Conservation (phyloP, 2,329 filamentous ascomycete genomes). For the Thelonectria discophora region DNA sequence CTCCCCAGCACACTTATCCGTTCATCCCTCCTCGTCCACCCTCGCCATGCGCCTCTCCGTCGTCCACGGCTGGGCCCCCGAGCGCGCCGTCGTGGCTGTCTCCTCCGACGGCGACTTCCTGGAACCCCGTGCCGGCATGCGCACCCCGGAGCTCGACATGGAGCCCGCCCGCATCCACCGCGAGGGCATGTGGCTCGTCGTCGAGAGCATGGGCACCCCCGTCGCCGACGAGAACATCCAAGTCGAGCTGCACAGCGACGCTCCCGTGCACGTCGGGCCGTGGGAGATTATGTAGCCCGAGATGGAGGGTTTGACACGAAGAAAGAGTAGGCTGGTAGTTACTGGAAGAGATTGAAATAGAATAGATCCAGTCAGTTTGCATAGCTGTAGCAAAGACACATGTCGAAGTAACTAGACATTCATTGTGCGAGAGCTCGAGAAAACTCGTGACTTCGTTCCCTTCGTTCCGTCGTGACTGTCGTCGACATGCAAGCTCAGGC, state of each 20-base stretch:
- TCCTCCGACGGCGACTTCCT: slow-evolving; percentile 79
- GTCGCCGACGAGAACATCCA: slow-evolving; percentile 55
- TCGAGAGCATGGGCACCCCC: slow-evolving; percentile 78
- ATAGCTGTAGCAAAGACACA: not conserved
- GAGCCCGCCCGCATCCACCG: slow-evolving; percentile 66
- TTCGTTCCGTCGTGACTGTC: not conserved
- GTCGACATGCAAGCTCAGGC: slow-evolving; percentile 8
- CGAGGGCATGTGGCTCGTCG: slow-evolving; percentile 78
- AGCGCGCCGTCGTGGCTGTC: slow-evolving; percentile 69
- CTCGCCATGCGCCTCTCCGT: slow-evolving; percentile 73
- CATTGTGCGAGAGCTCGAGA: too few relatives aligned
- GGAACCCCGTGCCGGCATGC: slow-evolving; percentile 71
- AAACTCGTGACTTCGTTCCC: not conserved
- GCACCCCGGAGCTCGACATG: slow-evolving; percentile 79
- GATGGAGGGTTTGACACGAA: not conserved
- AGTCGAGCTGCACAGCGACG: slow-evolving; percentile 62
- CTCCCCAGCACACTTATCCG: slow-evolving; percentile 36
- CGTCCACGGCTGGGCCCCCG: slow-evolving; percentile 76
- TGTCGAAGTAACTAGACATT: not conserved
- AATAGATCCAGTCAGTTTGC: too few relatives aligned
- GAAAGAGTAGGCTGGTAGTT: not conserved
- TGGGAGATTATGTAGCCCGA: slow-evolving; percentile 51
- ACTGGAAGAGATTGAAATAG: not conserved
- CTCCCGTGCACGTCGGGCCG: slow-evolving; percentile 51
- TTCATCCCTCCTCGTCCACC: slow-evolving; percentile 57